phyloP scores from a whole-genome alignment of 306 rosid species.

The Cucumis sativus region Cucumber_9930_V3 NC_026656.2:4874001-4874500 shows the following conservation, averaged over 20 bases:
- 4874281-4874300: background rate
- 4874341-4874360: background rate
- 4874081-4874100: background rate
- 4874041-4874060: background rate
- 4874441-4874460: too few relatives aligned
- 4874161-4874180: background rate
- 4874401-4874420: background rate
- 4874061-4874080: background rate
- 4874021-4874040: slow-evolving; percentile 3
- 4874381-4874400: background rate
- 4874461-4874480: too few relatives aligned
- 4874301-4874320: background rate
- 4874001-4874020: background rate
- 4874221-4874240: slow-evolving; percentile 4
- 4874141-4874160: background rate
- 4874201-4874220: background rate
- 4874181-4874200: background rate
- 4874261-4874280: background rate
- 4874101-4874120: background rate
- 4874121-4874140: background rate
- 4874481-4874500: background rate
- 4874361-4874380: background rate
- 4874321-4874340: background rate
- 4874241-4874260: background rate
- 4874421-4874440: background rate